Evolutionary conservation across 139 green algal genomes (phyloP), one percentile per base, ranked within the genome.

Genomic region (Pycnococcus provasolii): DNA sequence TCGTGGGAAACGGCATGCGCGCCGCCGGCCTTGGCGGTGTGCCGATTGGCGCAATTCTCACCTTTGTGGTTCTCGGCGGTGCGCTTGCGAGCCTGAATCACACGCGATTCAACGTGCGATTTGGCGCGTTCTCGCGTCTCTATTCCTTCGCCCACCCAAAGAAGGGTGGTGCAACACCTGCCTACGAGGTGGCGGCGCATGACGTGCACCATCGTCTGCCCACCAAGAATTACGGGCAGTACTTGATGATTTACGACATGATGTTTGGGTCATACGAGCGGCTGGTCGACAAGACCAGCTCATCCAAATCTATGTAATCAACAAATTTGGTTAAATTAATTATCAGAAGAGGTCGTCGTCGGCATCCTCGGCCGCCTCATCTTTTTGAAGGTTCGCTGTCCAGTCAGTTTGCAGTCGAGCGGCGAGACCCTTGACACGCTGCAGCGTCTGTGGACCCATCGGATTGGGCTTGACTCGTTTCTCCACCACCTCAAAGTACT

Each of bases 141-240:
- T 26, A 26, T 26, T 26, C 26, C 26, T 26, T 26, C 26, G 26
- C 26, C 26, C 26, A 26, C 26, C 26, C 26, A 26, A 26, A 26
- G 26, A 26, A 26, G 26, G 26, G 26, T 26, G 26, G 26, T 26
- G 26, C 26, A 26, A 26, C 26, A 26, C 26, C 26, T 26, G 58
- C 48, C 26, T 64, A 64, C 39, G 13, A 45, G 58, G 58, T 64
- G 4, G 48, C 13, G 13, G 13, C 37, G 37, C 58, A 64, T 42
- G 58, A 64, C 58, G 40, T 64, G 42, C 58, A 64, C 58, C 58
- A 64, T 11, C 40, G 58, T 8, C 42, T 45, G 13, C 58, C 58
- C 7, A 64, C 7, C 26, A 37, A 26, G 42, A 64, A 64, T 42
- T 64, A 45, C 39, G 58, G 58, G 26, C 58, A 64, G 58, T 64